Conservation (phyloP, 352 stramenopile genomes). For the Pythium plurisporium region DNA sequence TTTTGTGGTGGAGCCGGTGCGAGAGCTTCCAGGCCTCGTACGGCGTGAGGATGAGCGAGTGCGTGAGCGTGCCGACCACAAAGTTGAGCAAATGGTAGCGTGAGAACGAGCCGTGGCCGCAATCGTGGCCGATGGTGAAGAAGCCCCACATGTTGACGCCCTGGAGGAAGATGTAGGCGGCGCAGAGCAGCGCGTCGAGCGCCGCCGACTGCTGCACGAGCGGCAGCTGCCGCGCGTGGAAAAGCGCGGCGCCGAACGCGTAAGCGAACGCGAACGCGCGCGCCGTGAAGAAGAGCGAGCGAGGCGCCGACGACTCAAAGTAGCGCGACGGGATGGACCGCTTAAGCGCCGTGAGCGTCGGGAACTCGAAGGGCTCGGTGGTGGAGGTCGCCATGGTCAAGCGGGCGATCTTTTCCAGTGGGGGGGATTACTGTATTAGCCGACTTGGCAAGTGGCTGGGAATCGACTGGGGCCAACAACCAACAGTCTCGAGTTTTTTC, state of each 20-base stretch:
- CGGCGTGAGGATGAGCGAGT: constrained; percentile 78
- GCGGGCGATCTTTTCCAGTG: constrained; percentile 2
- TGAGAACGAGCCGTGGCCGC: constrained; percentile 76
- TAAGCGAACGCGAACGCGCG: constrained; percentile 48
- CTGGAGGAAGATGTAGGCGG: constrained; percentile 62
- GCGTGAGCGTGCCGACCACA: constrained; percentile 62
- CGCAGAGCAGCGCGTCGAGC: constrained; percentile 45
- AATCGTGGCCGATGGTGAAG: constrained; percentile 81
- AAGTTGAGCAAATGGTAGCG: constrained; percentile 78
- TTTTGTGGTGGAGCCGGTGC: constrained; percentile 84
- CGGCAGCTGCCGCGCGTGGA: constrained; percentile 35
- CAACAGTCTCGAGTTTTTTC: not conserved
- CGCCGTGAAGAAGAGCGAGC: constrained; percentile 72
- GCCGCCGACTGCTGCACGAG: constrained; percentile 29
- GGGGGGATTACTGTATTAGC: constrained; percentile 4
- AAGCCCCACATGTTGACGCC: constrained; percentile 81
- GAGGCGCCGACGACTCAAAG: constrained; percentile 65
- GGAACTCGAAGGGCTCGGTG: constrained; percentile 47
- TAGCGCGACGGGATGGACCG: constrained; percentile 59
- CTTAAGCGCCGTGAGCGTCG: constrained; percentile 79
- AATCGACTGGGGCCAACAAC: not conserved
- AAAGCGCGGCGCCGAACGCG: constrained; percentile 38
- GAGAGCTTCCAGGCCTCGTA: constrained; percentile 81
- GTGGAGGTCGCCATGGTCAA: not conserved
- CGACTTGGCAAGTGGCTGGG: no score